Base-by-base conservation (phyloP, 2,329 filamentous ascomycete genomes). In the Neopestalotiopsis sp. region DNA sequence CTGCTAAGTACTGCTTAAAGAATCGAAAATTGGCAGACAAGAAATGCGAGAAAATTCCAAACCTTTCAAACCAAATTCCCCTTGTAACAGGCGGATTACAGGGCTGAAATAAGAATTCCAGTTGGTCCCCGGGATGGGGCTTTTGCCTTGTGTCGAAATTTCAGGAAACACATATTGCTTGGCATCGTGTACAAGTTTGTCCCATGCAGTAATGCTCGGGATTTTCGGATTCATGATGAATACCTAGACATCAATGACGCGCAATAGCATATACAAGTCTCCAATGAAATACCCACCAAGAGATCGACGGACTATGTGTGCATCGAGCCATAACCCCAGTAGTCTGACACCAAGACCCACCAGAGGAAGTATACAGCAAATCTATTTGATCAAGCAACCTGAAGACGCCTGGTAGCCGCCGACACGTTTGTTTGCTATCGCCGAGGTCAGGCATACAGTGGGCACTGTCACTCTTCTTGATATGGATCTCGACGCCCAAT, bases 171-270 rank as follows among this genome's bases (percentile, higher is more conserved):
- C n/a, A n/a, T 38, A n/a, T 62, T 59, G 59, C 32, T 34, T 40
- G n/a, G 30, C n/a, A 20, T 20, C n/a, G 40, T 62, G 30, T 30
- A 38, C 17, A 52, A 60, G 13, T 60, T 34, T 30, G 24, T 34
- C 57, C 32, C 57, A 34, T 30, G 24, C 24, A 34, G 57, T 30
- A 7, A 60, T 14, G 32, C 12, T 60, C 57, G 57, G 57, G 12
- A 13, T 65, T 49, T 65, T 49, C 62, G 24, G 13, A 7, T 9
- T 45, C 10, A 7, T 40, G 12, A 52, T 45, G 30, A 13, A 38
- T 38, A 38, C 34, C 20, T 52, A n/a, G 62, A 65, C 42, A 38
- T 65, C 62, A 65, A 65, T 49, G 62, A 65, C 62, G 42, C 62
- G 62, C 62, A 45, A 65, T 65, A 14, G 32, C 30, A 62, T 62